These are phyloP conservation scores for Friedmanniomyces simplex DNA, from an alignment of 495 filamentous ascomycete species.

Conservation along the genomic window DNA sequence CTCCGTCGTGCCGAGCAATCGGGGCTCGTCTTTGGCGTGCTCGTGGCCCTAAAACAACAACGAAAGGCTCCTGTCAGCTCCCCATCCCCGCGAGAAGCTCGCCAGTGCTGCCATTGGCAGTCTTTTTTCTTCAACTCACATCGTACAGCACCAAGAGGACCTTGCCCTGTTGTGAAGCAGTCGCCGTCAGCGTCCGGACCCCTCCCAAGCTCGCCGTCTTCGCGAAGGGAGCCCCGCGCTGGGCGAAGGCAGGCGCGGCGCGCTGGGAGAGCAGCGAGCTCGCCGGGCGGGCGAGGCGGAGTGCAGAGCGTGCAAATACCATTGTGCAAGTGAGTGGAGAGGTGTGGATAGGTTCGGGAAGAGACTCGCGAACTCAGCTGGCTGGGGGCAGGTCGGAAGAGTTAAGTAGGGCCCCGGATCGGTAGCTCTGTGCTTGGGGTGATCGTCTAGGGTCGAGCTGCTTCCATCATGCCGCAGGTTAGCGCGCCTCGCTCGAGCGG, in stretches of 20 bases:
- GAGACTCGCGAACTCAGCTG: neutral
- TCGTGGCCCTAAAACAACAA: slow-evolving; percentile 62
- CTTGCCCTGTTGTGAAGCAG: slow-evolving; percentile 54
- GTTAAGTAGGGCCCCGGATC: neutral
- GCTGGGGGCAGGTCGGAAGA: neutral
- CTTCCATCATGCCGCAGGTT: neutral
- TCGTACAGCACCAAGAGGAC: slow-evolving; percentile 68
- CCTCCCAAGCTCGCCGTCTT: slow-evolving; percentile 27
- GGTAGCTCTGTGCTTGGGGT: neutral
- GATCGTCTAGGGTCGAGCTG: neutral
- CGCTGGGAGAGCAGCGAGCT: slow-evolving; percentile 41
- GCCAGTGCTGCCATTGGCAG: neutral
- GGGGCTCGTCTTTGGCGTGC: slow-evolving; percentile 67
- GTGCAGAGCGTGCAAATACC: slow-evolving; percentile 58
- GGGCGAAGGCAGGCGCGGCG: slow-evolving; percentile 26
- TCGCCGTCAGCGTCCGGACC: slow-evolving; percentile 45
- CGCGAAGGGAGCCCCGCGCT: slow-evolving; percentile 29
- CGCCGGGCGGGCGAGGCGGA: slow-evolving; percentile 49
- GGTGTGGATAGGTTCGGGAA: neutral
- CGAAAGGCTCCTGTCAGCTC: slow-evolving; percentile 8
- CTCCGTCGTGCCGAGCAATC: slow-evolving; percentile 86
- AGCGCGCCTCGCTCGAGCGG: neutral
- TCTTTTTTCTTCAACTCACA: slow-evolving; percentile 50
- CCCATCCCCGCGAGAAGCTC: neutral
- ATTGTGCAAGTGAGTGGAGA: slow-evolving; percentile 41